These are phyloP conservation scores for Ottelia alismoides DNA, from an alignment of 106 monocot genomes.

Conservation along the genomic window DNA sequence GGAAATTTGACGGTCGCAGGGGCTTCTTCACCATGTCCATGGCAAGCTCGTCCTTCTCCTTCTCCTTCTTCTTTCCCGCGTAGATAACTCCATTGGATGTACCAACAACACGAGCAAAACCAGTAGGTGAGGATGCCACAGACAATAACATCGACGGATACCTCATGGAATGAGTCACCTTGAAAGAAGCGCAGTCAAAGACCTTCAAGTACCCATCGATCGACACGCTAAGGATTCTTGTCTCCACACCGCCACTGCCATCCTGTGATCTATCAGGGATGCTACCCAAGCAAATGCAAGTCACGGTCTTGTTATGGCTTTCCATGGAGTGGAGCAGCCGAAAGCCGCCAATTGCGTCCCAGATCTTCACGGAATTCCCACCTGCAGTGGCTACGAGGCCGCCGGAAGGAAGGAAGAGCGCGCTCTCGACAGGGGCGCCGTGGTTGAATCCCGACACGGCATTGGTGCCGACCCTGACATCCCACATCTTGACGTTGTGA, in stretches of 20 bases:
- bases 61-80: constrained; percentile 45
- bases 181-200: constrained; percentile 67
- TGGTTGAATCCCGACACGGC: constrained; percentile 36
- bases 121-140: constrained; percentile 70
- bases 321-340: constrained; percentile 68
- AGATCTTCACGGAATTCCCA: constrained; percentile 70
- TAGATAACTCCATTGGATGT: constrained; percentile 74
- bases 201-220: constrained; percentile 91
- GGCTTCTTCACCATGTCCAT: constrained; percentile 17
- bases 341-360: constrained; percentile 84
- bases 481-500: constrained; percentile 74
- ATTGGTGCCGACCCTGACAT: constrained; percentile 32
- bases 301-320: constrained; percentile 93
- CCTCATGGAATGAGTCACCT: constrained; percentile 77
- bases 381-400: constrained; percentile 81
- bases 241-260: constrained; percentile 21
- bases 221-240: constrained; percentile 68
- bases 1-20: constrained; percentile 23
- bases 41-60: constrained; percentile 7
- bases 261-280: constrained; percentile 10
- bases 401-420: constrained; percentile 78
- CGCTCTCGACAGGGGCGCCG: constrained; percentile 62
- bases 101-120: constrained; percentile 47
- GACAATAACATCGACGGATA: constrained; percentile 72
- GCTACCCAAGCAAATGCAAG: constrained; percentile 39